A percentile compares a stretch with the other conserved stretches of the same genome.
Conservation (phyloP, 305 asterid species). For the Euphrasia arctica region DNA sequence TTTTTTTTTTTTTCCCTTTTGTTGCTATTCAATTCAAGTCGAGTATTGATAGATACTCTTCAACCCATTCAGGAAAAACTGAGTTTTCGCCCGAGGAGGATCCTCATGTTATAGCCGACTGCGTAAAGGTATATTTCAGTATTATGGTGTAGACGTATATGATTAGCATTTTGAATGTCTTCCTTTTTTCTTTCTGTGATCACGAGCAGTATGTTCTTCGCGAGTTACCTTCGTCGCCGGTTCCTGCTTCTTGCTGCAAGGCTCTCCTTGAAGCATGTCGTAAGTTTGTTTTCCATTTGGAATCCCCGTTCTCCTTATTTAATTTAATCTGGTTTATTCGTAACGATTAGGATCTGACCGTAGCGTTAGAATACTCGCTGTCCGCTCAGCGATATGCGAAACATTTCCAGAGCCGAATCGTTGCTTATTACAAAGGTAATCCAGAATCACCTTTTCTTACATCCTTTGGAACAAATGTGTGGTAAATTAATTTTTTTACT, state of each 20-base stretch:
- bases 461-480: neutral
- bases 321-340: conserved; percentile 16
- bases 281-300: conserved; percentile 41
- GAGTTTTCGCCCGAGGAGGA: conserved; percentile 89
- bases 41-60: conserved; percentile 22
- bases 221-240: conserved; percentile 97
- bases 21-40: too few species aligned
- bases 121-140: conserved; percentile 73
- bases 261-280: conserved; percentile 94
- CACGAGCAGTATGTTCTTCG: conserved; percentile 79
- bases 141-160: conserved; percentile 23
- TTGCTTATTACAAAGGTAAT: conserved; percentile 84
- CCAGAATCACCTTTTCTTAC: neutral
- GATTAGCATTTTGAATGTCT: conserved; percentile 23
- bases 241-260: conserved; percentile 99
- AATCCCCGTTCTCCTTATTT: conserved; percentile 16
- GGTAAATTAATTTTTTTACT: neutral
- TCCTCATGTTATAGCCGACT: conserved; percentile 94
- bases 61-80: conserved; percentile 57
- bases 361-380: conserved; percentile 64
- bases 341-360: conserved; percentile 76
- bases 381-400: conserved; percentile 95
- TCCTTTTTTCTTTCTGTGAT: conserved; percentile 29
- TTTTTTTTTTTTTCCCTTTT: neutral
- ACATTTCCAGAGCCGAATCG: conserved; percentile 99